Conservation (phyloP, 2,329 filamentous ascomycete genomes). For the Penicillium fuscoglaucum region DNA sequence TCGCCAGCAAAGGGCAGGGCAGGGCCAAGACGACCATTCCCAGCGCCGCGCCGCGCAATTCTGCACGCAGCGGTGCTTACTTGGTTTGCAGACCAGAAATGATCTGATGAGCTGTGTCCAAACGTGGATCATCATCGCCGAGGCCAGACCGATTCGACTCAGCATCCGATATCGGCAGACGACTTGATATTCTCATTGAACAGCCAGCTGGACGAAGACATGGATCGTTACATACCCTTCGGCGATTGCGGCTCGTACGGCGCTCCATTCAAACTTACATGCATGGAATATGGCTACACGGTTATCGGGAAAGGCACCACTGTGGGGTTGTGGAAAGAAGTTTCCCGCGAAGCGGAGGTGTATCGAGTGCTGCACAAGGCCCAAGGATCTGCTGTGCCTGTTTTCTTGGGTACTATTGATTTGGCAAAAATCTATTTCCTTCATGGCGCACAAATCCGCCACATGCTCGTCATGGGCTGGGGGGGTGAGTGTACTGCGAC, state of each 20-base stretch:
- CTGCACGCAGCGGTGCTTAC: too few relatives aligned
- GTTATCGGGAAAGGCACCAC: neutral
- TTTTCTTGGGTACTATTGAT: slow-evolving; percentile 17
- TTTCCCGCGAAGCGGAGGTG: neutral
- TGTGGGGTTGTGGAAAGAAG: neutral
- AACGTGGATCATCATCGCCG: neutral
- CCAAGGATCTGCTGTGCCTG: slow-evolving; percentile 14
- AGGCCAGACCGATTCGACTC: neutral
- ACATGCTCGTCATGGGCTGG: neutral
- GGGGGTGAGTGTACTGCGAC: neutral
- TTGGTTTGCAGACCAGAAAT: too few relatives aligned
- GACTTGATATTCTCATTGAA: too few relatives aligned
- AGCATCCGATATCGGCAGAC: too few relatives aligned
- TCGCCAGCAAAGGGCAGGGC: too few relatives aligned
- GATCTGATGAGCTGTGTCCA: neutral
- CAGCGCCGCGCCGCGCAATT: too few relatives aligned
- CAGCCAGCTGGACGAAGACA: neutral
- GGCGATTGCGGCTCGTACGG: neutral
- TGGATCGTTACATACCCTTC: neutral
- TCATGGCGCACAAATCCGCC: slow-evolving; percentile 15
- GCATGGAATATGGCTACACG: neutral
- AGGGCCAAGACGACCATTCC: too few relatives aligned
- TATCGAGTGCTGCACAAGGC: neutral
- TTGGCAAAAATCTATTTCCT: slow-evolving; percentile 29
- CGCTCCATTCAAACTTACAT: neutral